Percentiles rank a stretch among this genome's conserved stretches.
These are phyloP conservation scores for Claviceps sp. DNA, from an alignment of 2,329 filamentous ascomycete species.

Conservation along the genomic window DNA sequence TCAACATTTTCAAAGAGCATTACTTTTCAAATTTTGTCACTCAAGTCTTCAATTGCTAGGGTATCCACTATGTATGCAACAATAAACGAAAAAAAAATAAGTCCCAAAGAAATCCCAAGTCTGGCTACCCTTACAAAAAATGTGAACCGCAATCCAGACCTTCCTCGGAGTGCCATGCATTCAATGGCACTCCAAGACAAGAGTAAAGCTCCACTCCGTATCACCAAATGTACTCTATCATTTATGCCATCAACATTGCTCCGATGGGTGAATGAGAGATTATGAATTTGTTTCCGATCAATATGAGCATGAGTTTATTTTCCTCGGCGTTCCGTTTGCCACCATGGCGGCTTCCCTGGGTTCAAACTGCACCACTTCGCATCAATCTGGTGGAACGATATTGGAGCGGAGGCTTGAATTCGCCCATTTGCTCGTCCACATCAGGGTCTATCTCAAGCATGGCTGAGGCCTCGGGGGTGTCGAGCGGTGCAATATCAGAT, in stretches of 20 bases:
- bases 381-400: constrained; percentile 29
- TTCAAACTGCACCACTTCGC: constrained; percentile 16
- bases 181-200: neutral
- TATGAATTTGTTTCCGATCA: too few species aligned
- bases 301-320: too few species aligned
- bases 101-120: neutral
- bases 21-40: too few species aligned
- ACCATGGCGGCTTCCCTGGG: neutral
- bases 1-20: too few species aligned
- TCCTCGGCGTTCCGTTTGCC: neutral
- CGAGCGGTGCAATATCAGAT: constrained; percentile 9
- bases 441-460: constrained; percentile 21
- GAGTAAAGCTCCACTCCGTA: neutral
- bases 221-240: neutral
- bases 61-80: constrained; percentile 1
- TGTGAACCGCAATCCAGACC: neutral
- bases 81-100: neutral
- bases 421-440: constrained; percentile 28
- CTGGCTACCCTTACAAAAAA: neutral
- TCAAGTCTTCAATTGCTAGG: neutral
- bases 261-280: neutral
- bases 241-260: neutral
- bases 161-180: neutral
- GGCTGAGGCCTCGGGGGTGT: constrained; percentile 8
- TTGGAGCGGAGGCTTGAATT: constrained; percentile 24